Evolutionary conservation across 1,139 yeast genomes (phyloP).

Genomic region (Maudiozyma humilis): DNA sequence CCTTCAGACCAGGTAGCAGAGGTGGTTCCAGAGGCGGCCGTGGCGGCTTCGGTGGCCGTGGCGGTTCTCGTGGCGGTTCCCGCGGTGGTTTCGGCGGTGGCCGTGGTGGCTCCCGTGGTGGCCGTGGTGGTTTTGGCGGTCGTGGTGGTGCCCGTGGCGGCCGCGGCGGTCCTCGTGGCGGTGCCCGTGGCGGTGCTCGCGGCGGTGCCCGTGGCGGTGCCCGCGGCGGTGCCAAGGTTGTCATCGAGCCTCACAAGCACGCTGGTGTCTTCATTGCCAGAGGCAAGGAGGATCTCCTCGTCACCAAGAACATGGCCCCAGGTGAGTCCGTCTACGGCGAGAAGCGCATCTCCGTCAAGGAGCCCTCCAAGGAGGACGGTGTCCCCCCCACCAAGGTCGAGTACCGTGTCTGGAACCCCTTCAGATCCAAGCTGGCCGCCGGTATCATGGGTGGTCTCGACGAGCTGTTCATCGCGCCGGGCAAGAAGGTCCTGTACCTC

Average conservation of each 20-base stretch:
- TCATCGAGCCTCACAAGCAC: conserved; percentile 97
- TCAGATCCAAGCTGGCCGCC: conserved; percentile 98
- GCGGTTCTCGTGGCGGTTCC: conserved; percentile 43
- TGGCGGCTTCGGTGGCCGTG: conserved; percentile 43
- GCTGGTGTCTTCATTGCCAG: conserved; percentile 98
- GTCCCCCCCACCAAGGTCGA: conserved; percentile 90
- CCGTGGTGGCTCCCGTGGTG: conserved; percentile 30
- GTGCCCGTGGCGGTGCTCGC: conserved; percentile 76
- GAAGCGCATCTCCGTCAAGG: conserved; percentile 90
- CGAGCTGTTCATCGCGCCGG: conserved; percentile 94
- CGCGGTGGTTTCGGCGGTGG: conserved; percentile 37
- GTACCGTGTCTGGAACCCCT: conserved; percentile 99
- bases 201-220: conserved; percentile 80
- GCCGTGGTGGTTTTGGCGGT: conserved; percentile 20
- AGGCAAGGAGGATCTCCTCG: conserved; percentile 97
- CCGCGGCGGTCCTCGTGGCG: conserved; percentile 49
- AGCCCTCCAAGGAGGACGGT: conserved; percentile 78
- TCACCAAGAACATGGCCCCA: conserved; percentile 93
- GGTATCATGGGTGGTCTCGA: conserved; percentile 99
- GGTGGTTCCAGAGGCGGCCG: conserved; percentile 35
- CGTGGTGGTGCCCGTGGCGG: conserved; percentile 58
- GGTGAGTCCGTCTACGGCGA: conserved; percentile 98
- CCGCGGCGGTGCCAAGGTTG: conserved; percentile 87
- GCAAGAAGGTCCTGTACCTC: conserved; percentile 90
- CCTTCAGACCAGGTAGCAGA: conserved; percentile 46